Percentiles rank a stretch among this genome's conserved stretches.
Evolutionary conservation across 1,284 basidiomycete species (phyloP).

Genomic region (Pseudomicrostroma phylloplanum): DNA sequence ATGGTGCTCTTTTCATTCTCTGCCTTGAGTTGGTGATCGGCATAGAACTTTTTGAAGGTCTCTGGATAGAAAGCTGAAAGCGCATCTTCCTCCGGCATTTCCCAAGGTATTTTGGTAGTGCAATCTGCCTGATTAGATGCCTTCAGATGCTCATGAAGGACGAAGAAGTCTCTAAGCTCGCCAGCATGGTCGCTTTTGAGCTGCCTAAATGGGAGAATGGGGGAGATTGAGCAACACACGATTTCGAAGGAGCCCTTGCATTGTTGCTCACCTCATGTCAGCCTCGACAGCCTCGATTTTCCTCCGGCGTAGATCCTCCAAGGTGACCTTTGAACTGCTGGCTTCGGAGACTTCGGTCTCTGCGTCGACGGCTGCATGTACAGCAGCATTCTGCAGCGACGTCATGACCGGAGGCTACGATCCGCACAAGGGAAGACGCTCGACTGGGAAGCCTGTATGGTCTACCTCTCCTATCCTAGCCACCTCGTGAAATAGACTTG

Average conservation of each 20-base stretch:
- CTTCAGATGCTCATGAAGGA: conserved; percentile 4
- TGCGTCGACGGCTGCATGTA: too few species aligned
- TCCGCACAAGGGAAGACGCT: too few species aligned
- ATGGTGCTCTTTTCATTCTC: neutral
- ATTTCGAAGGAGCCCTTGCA: neutral
- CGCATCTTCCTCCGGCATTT: conserved; percentile 9
- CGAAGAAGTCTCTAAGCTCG: conserved; percentile 11
- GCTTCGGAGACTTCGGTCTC: neutral
- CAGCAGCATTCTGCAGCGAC: too few species aligned
- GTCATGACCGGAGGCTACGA: too few species aligned
- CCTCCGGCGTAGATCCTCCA: conserved; percentile 9
- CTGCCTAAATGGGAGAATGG: neutral
- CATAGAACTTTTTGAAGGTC: neutral
- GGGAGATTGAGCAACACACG: neutral
- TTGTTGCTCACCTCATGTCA: conserved; percentile 1
- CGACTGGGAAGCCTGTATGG: too few species aligned
- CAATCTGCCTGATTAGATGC: conserved; percentile 7
- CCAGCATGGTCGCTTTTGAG: conserved; percentile 6
- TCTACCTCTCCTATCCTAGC: too few species aligned
- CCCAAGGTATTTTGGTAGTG: conserved; percentile 7
- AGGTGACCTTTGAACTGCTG: conserved; percentile 8
- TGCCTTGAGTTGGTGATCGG: neutral
- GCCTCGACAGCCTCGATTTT: neutral
- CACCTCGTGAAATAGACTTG: too few species aligned
- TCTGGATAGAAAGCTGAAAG: neutral